These are phyloP conservation scores for Acrocalymma vagum DNA, from an alignment of 2,329 filamentous ascomycete genomes.

Conservation along the genomic window DNA sequence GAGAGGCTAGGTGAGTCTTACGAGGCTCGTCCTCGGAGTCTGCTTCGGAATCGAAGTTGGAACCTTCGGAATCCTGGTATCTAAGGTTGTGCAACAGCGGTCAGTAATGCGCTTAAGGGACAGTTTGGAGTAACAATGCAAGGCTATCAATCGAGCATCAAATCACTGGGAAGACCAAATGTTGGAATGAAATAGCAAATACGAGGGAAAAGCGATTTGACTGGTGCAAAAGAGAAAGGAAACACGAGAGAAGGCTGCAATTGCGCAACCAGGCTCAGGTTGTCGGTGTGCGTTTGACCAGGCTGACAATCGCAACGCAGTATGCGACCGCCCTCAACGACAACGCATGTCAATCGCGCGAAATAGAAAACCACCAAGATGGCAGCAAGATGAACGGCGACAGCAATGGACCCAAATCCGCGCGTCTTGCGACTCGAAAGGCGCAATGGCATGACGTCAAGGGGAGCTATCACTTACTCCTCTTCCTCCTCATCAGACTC, in stretches of 20 bases:
- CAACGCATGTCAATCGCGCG: slow-evolving; percentile 19
- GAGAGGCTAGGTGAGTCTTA: slow-evolving; percentile 26
- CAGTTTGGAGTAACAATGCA: no score
- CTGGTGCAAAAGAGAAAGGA: no score
- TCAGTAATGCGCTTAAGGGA: slow-evolving; percentile 24
- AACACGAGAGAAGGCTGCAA: no score
- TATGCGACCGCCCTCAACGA: slow-evolving; percentile 16
- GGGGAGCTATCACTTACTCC: slow-evolving; percentile 47
- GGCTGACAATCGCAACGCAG: slow-evolving; percentile 25
- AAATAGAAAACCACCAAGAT: slow-evolving; percentile 18
- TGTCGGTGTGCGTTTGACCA: slow-evolving; percentile 14
- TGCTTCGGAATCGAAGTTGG: slow-evolving; percentile 45
- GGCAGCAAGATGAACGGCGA: slow-evolving; percentile 25
- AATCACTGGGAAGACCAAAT: no score
- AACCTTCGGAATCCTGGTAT: slow-evolving; percentile 48
- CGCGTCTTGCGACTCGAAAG: slow-evolving; percentile 26
- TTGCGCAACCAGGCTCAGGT: slow-evolving; percentile 2
- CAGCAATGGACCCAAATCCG: slow-evolving; percentile 23
- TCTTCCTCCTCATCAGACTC: slow-evolving; percentile 55
- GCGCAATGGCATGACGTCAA: slow-evolving; percentile 48
- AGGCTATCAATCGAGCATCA: no score
- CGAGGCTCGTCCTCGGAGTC: slow-evolving; percentile 47
- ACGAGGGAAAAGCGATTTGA: no score
- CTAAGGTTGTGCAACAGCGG: slow-evolving; percentile 26
- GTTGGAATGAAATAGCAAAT: no score